Percentiles rank a stretch among this genome's conserved stretches.
phyloP scores from a whole-genome alignment of 2,329 filamentous ascomycete species.

The Monosporascus sp. region DNA sequence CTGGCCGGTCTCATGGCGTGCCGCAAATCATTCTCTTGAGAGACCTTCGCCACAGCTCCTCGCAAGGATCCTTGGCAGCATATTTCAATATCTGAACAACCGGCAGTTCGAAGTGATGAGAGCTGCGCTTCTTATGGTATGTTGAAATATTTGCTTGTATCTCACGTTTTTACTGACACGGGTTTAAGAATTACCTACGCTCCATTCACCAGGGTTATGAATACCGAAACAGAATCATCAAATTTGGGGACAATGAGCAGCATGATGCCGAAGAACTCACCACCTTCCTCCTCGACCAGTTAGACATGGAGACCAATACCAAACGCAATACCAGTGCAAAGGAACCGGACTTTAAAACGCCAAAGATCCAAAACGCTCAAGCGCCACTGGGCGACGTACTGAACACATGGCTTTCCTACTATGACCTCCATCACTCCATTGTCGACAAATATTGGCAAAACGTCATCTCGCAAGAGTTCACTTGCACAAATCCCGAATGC shows the following conservation, averaged over 20 bases:
- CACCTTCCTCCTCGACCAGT: constrained; percentile 71
- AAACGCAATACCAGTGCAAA: constrained; percentile 37
- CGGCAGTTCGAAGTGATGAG: constrained; percentile 47
- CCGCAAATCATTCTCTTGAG: constrained; percentile 56
- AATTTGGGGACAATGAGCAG: constrained; percentile 70
- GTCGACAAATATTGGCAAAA: constrained; percentile 77
- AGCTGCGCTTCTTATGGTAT: constrained; percentile 53
- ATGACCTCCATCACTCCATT: constrained; percentile 65
- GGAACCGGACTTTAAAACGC: constrained; percentile 15
- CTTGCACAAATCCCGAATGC: constrained; percentile 60
- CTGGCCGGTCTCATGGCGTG: constrained; percentile 62
- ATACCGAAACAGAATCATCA: background rate
- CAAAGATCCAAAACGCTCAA: constrained; percentile 13
- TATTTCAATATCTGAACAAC: constrained; percentile 52
- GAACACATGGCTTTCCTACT: constrained; percentile 70
- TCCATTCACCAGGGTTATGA: constrained; percentile 48
- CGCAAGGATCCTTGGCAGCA: constrained; percentile 52
- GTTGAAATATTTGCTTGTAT: constrained; percentile 13
- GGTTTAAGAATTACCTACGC: constrained; percentile 52
- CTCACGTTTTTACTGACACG: constrained; percentile 11
- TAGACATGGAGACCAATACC: constrained; percentile 80
- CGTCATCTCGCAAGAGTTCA: constrained; percentile 57
- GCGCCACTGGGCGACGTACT: constrained; percentile 51
- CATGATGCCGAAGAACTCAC: constrained; percentile 93
- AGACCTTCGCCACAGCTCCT: constrained; percentile 50